Percentiles rank a stretch among this genome's conserved stretches.
These are phyloP conservation scores for Phytophthora ohioensis DNA, from an alignment of 352 stramenopile species.

Conservation along the genomic window DNA sequence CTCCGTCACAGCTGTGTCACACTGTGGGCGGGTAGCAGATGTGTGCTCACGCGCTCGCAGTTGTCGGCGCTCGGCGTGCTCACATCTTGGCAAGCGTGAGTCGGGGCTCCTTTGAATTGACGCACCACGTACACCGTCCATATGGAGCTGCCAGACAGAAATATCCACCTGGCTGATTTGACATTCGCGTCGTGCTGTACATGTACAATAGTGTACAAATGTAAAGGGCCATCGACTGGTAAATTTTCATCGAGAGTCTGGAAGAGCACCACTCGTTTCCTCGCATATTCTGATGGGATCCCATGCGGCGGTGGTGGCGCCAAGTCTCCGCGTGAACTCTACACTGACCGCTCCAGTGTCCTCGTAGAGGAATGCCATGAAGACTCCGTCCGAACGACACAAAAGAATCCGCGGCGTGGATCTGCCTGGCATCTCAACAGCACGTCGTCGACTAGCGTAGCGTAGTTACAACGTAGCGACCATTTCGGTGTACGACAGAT, in stretches of 20 bases:
- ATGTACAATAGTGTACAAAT: too few relatives aligned
- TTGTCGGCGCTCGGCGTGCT: not conserved
- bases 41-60: not conserved
- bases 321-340: slow-evolving; percentile 17
- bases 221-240: not conserved
- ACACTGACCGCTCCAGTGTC: slow-evolving; percentile 1
- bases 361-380: slow-evolving; percentile 3
- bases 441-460: slow-evolving; percentile 14
- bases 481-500: slow-evolving; percentile 22
- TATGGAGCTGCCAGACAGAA: slow-evolving; percentile 2
- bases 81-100: slow-evolving; percentile 9
- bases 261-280: not conserved
- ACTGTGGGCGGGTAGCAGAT: slow-evolving; percentile 1
- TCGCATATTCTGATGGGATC: slow-evolving; percentile 11
- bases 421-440: not conserved
- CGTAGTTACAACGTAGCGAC: slow-evolving; percentile 8
- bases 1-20: slow-evolving; percentile 13
- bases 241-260: slow-evolving; percentile 1
- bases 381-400: not conserved
- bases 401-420: too few relatives aligned
- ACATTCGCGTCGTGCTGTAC: not conserved
- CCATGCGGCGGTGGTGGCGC: not conserved
- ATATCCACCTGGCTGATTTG: not conserved
- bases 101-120: slow-evolving; percentile 1
- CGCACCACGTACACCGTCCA: not conserved